Evolutionary conservation across 768 basidiomycete genomes (phyloP), one percentile per base, ranked within the genome.

Genomic region (Leccinum uliginosum): DNA sequence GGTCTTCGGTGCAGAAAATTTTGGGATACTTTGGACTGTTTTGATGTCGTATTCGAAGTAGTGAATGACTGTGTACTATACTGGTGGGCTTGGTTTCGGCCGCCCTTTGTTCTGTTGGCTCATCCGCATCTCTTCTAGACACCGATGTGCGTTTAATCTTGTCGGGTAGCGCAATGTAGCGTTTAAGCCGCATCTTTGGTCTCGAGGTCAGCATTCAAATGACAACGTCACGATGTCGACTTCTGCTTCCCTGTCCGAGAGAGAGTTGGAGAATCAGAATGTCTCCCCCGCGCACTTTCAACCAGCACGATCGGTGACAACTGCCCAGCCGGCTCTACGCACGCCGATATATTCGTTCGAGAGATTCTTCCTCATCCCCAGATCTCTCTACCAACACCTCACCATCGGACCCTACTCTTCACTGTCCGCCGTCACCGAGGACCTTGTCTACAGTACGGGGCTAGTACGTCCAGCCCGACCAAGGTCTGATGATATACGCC

Each of bases 231-330:
- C 15, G 71, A 81, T 54, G 32, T 73, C 55, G 81, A 84, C 55
- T 83, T 84, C 62, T 80, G 77, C 57, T 81, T 79, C 59, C 74
- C 78, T 2, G 67, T 83, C 1, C 77, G 74, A 3, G 66, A 74
- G 74, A 3, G 66, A 74, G 19, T 67, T 29, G 27, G 10, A 29
- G 27, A 29, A 29, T 29, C 27, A 29, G 0, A 10, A 10, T 29
- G 27, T 10, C 27, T 46, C 27, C n/a, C 24, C 6, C 43, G 43
- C 17, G 3, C 17, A 15, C 34, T 6, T 27, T 15, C 8, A 27
- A 17, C 5, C 26, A 26, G 12, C 48, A 34, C 24, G 14, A 34
- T 17, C 12, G 6, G 3, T 30, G 12, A n/a, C 4, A 19, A 21
- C 27, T 9, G 4, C 50, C 10, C 3, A 83, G 81, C 78, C 81